phyloP scores from a whole-genome alignment of 2,329 filamentous ascomycete genomes.

The Simplicillium sp. region DNA sequence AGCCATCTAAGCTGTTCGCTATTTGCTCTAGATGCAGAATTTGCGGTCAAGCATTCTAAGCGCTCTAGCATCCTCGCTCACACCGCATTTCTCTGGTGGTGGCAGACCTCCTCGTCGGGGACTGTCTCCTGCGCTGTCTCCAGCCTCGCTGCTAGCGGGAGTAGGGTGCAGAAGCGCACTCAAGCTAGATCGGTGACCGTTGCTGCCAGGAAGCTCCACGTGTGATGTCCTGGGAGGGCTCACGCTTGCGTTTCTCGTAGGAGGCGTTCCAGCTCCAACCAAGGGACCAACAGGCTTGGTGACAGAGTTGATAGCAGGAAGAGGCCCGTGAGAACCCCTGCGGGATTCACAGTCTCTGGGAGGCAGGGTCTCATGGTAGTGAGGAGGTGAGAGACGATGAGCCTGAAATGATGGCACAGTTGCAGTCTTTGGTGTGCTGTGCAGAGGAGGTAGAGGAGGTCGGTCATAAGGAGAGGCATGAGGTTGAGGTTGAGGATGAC shows the following conservation, averaged over 20 bases:
- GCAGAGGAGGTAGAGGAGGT: conserved; percentile 25
- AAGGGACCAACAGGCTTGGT: conserved; percentile 17
- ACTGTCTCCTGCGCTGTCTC: conserved; percentile 17
- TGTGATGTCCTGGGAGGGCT: conserved; percentile 36
- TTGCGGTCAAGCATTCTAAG: conserved; percentile 56
- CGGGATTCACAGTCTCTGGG: conserved; percentile 34
- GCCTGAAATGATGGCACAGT: conserved; percentile 19
- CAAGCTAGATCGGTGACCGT: conserved; percentile 28
- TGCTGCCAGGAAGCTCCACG: conserved; percentile 17
- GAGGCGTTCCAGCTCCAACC: conserved; percentile 28
- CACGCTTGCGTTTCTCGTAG: conserved; percentile 34
- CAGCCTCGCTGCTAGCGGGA: conserved; percentile 33
- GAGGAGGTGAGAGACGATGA: conserved; percentile 23
- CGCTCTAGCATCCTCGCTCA: conserved; percentile 55
- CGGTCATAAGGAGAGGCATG: conserved; percentile 19
- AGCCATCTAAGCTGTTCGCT: background rate
- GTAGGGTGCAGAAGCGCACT: conserved; percentile 43
- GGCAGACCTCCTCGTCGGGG: no score
- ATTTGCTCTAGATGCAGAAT: conserved; percentile 27
- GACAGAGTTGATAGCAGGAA: conserved; percentile 30
- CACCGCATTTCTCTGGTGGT: conserved; percentile 27
- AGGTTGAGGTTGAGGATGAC: conserved; percentile 14
- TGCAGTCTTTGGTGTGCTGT: conserved; percentile 18
- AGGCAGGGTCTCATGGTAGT: conserved; percentile 29
- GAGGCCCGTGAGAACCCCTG: conserved; percentile 31